Evolutionary conservation across 768 basidiomycete genomes (phyloP), one percentile per base, ranked within the genome.

Genomic region (Russula dissimulans): DNA sequence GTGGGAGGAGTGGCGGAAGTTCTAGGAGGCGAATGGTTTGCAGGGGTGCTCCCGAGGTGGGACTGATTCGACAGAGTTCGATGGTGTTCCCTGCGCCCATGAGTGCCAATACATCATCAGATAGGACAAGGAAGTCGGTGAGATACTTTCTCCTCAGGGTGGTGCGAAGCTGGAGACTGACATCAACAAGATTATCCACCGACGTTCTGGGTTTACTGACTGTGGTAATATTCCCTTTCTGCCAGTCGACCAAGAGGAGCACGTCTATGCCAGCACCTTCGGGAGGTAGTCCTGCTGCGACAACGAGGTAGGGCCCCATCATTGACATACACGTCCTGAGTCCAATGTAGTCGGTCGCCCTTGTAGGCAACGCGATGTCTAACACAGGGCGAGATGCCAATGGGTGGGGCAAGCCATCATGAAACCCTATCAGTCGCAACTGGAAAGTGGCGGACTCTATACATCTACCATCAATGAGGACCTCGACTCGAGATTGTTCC

Each of bases 41-140:
- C 1, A 61, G 36, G 34, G 49, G 49, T 1, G 31, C 42, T 5
- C 43, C 36, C 22, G 44, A 22, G 18, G 15, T 36, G 15, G 34
- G 26, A 3, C n/a, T 26, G 1, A 61, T 2, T n/a, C 31, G 17
- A 18, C 49, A 56, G 32, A 56, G 49, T 18, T 51, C 54, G 15
- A 61, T 18, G 55, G 48, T 43, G 32, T 61, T 61, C 10, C 14
- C 54, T 26, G 41, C 6, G 36, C 29, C 38, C 5, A 52, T 22
- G 60, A 61, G 60, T 2, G 38, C 60, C 14, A 61, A 14, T 15
- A 39, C 18, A 18, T 52, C 38, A 12, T 56, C 36, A 15, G 60
- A 61, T 3, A 57, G 32, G 8, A 52, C 50, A 18, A 53, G 9
- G 39, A 48, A 42, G 31, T 57, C 50, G 11, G 45, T 61, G 44